A percentile compares a stretch with the other conserved stretches of the same genome.
These are phyloP conservation scores for Ophiorrhiza pumila DNA, from an alignment of 257 asterid species.

Conservation along the genomic window DNA sequence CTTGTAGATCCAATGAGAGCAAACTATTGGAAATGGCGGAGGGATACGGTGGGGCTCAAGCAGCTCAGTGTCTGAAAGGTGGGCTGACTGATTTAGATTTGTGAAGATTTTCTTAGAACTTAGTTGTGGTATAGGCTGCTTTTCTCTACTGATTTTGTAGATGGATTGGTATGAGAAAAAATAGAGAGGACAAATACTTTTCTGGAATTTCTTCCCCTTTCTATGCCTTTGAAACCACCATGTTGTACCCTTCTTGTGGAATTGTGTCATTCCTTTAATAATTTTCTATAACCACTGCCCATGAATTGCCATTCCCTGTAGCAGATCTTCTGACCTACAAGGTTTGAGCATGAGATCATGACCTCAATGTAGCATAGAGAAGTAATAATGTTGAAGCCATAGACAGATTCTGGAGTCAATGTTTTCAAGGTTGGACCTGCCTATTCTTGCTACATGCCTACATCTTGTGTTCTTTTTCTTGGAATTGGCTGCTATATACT, in stretches of 20 bases:
- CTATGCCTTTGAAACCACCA: neutral
- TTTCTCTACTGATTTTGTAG: neutral
- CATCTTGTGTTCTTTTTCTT: neutral
- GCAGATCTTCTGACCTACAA: neutral
- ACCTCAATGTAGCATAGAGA: neutral
- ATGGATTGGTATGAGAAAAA: neutral
- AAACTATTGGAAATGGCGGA: conserved; percentile 93
- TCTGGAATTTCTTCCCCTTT: neutral
- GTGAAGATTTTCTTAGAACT: neutral
- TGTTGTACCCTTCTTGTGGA: neutral
- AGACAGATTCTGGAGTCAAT: neutral
- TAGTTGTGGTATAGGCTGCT: neutral
- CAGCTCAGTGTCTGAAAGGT: conserved; percentile 11
- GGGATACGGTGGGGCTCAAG: conserved; percentile 29
- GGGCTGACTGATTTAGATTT: conserved; percentile 20
- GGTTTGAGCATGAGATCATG: neutral
- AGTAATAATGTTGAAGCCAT: neutral
- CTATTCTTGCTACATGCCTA: neutral
- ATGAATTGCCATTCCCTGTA: neutral
- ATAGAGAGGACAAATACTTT: neutral
- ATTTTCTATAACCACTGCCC: neutral
- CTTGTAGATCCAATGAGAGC: conserved; percentile 69
- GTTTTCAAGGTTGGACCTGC: neutral
- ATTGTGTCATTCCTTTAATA: neutral
- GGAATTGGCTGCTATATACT: neutral